These are phyloP conservation scores for Ceratobasidium sp. DNA, from an alignment of 1,284 basidiomycete species.

Conservation along the genomic window DNA sequence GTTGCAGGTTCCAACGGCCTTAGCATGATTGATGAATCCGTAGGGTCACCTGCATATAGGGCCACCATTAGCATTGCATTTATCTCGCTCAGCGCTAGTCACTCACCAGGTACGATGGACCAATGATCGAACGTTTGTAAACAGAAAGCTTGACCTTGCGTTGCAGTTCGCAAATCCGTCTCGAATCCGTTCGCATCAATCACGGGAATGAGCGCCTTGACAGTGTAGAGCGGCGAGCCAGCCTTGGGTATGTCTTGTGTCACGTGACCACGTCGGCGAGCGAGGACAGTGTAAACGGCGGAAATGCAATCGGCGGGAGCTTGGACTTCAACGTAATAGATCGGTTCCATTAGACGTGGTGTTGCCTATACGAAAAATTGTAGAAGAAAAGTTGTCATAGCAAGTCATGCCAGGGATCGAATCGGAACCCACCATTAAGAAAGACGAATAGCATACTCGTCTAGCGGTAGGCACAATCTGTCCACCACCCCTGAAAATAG, in stretches of 20 bases:
- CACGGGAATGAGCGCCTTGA: conserved; percentile 97
- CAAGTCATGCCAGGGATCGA: not conserved
- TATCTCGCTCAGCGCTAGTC: not conserved
- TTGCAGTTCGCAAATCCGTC: conserved; percentile 96
- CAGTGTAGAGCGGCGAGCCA: conserved; percentile 96
- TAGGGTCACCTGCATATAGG: conserved; percentile 82
- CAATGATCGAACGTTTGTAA: conserved; percentile 98
- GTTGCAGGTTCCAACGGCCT: conserved; percentile 97
- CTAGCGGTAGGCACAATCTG: conserved; percentile 99
- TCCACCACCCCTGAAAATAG: conserved; percentile 97
- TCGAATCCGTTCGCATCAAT: conserved; percentile 99
- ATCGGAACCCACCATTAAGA: conserved; percentile 82
- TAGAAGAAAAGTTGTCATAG: not conserved
- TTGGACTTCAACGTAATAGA: conserved; percentile 98
- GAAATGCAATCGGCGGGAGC: conserved; percentile 99
- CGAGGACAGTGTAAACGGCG: conserved; percentile 96
- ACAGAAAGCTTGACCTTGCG: conserved; percentile 97
- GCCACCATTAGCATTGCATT: not conserved
- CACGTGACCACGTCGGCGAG: conserved; percentile 96
- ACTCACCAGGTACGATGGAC: conserved; percentile 93
- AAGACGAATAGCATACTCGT: conserved; percentile 98
- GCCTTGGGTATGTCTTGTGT: conserved; percentile 98
- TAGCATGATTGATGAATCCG: conserved; percentile 94
- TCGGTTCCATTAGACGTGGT: conserved; percentile 93
- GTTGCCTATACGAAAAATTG: conserved; percentile 72